These are phyloP conservation scores for Lecanicillium sp. DNA, from an alignment of 2,329 filamentous ascomycete genomes.

Conservation along the genomic window DNA sequence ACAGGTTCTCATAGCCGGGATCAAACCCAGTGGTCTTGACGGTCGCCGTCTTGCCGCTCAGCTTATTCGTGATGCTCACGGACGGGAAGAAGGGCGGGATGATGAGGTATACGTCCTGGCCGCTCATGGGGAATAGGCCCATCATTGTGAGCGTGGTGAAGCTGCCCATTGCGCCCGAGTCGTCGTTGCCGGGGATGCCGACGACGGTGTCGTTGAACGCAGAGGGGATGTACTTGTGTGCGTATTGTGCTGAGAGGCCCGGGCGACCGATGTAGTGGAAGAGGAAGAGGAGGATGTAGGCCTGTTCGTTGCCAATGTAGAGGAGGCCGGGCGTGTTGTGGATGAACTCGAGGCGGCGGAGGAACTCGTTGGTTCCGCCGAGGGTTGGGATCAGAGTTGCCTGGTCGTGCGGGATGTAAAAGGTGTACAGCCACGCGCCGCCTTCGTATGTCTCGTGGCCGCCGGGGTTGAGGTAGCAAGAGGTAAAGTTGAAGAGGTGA, in stretches of 20 bases:
- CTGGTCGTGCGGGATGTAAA: conserved; percentile 43
- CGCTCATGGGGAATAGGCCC: conserved; percentile 46
- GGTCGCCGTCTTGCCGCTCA: conserved; percentile 18
- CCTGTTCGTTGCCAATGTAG: conserved; percentile 59
- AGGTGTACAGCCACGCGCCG: conserved; percentile 64
- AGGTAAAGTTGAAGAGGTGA: conserved; percentile 37
- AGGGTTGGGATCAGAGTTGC: conserved; percentile 40
- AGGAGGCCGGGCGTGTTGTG: conserved; percentile 54
- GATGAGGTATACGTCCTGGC: conserved; percentile 45
- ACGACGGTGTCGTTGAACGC: conserved; percentile 57
- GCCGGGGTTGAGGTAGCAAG: conserved; percentile 18
- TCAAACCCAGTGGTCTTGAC: conserved; percentile 28
- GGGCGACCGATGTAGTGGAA: conserved; percentile 62
- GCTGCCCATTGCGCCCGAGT: conserved; percentile 45
- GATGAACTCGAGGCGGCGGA: conserved; percentile 52
- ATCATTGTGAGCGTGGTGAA: conserved; percentile 42
- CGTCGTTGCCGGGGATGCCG: conserved; percentile 50
- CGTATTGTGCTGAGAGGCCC: conserved; percentile 42
- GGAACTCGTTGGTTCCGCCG: conserved; percentile 50
- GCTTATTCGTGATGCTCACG: conserved; percentile 25
- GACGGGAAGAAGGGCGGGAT: conserved; percentile 42
- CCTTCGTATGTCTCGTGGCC: conserved; percentile 54
- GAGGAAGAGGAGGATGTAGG: conserved; percentile 42
- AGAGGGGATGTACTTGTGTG: conserved; percentile 57
- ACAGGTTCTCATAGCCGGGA: conserved; percentile 39